Evolutionary conservation across 495 filamentous ascomycete genomes (phyloP).

Genomic region (Parachaetomium inaequale): DNA sequence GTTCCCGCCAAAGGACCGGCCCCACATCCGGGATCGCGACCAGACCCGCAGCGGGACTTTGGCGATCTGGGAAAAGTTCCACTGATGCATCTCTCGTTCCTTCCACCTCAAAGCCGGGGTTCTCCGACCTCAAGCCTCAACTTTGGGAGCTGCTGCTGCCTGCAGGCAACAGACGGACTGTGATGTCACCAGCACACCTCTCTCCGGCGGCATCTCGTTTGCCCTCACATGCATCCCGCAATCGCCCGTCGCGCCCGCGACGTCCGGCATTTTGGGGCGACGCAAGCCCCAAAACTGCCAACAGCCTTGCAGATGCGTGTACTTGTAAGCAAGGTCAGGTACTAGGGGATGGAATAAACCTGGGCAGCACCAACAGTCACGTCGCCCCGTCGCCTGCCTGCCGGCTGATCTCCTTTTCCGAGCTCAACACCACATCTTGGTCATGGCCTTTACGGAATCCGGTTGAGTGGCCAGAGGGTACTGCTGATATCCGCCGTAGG

Average conservation of each 20-base stretch:
- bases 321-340: too few species aligned
- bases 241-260: too few species aligned
- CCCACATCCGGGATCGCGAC: not conserved
- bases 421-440: too few species aligned
- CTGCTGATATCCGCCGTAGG: not conserved
- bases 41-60: not conserved
- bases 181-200: too few species aligned
- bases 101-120: not conserved
- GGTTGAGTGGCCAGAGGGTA: not conserved
- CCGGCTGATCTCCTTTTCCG: too few species aligned
- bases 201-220: not conserved
- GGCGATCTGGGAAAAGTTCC: not conserved
- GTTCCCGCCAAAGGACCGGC: slow-evolving; percentile 1
- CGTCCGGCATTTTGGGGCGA: slow-evolving; percentile 6
- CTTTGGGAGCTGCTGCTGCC: not conserved
- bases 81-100: not conserved
- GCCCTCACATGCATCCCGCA: not conserved
- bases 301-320: not conserved
- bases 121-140: too few species aligned
- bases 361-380: too few species aligned
- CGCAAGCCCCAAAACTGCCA: not conserved
- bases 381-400: too few species aligned
- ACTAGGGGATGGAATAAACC: too few species aligned
- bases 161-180: too few species aligned
- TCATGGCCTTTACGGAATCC: too few species aligned